phyloP scores from a whole-genome alignment of 345 rosid genomes.

The Dimocarpus longan region DNA sequence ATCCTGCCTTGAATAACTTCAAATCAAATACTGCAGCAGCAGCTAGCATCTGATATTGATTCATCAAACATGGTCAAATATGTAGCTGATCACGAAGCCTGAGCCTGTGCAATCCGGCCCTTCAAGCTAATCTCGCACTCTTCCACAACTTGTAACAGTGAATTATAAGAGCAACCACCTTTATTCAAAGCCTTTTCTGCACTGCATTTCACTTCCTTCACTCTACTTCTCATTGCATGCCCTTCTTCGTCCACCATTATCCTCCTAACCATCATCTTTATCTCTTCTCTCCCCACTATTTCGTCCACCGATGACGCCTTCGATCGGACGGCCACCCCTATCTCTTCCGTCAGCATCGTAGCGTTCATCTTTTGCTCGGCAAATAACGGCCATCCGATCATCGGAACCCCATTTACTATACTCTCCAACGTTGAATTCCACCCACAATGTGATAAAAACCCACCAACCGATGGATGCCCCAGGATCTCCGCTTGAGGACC shows the following conservation, averaged over 20 bases:
- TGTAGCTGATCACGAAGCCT: constrained; percentile 9
- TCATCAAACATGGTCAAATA: too few relatives aligned
- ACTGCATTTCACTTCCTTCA: constrained; percentile 36
- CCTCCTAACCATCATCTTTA: constrained; percentile 39
- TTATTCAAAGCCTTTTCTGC: constrained; percentile 33
- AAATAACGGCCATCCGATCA: constrained; percentile 64
- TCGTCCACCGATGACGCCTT: constrained; percentile 14
- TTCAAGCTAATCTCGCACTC: neutral
- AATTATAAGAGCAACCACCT: constrained; percentile 32
- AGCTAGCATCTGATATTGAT: too few relatives aligned
- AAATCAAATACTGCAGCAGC: neutral
- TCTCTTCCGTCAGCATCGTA: constrained; percentile 37
- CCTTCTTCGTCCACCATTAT: constrained; percentile 50
- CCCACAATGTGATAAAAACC: constrained; percentile 55
- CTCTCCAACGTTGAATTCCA: constrained; percentile 61
- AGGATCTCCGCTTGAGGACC: constrained; percentile 52
- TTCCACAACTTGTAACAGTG: constrained; percentile 19
- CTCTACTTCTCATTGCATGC: constrained; percentile 31
- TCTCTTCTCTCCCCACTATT: constrained; percentile 42
- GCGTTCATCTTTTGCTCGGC: constrained; percentile 67
- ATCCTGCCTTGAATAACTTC: too few relatives aligned
- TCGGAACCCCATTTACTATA: constrained; percentile 51
- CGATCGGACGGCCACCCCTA: constrained; percentile 39
- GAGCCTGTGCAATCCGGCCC: neutral
- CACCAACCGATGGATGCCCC: constrained; percentile 44